These are phyloP conservation scores for Neonectria neomacrospora DNA, from an alignment of 2,329 filamentous ascomycete species.

Conservation along the genomic window DNA sequence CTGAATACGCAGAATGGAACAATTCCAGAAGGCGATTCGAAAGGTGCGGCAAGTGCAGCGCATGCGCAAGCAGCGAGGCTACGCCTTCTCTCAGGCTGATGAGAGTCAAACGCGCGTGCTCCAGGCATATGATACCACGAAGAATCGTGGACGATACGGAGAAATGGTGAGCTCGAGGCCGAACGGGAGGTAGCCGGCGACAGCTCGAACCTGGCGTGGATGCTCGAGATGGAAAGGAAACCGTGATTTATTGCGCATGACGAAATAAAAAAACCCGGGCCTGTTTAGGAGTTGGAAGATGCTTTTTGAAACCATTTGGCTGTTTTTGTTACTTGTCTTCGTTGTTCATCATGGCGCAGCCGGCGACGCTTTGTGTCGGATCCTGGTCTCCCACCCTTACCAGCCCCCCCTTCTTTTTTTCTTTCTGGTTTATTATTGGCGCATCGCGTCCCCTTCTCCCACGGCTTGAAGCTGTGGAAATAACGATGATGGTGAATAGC, in stretches of 20 bases:
- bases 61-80: slow-evolving; percentile 98
- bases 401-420: slow-evolving; percentile 30
- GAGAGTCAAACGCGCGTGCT: slow-evolving; percentile 94
- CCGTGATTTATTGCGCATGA: slow-evolving; percentile 37
- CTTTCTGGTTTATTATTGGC: slow-evolving; percentile 30
- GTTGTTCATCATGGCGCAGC: slow-evolving; percentile 17
- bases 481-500: slow-evolving; percentile 29
- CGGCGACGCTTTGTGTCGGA: slow-evolving; percentile 12
- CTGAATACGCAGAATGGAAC: slow-evolving; percentile 80
- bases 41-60: slow-evolving; percentile 98
- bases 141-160: slow-evolving; percentile 89
- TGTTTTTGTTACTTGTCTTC: slow-evolving; percentile 13
- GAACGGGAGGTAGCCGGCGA: slow-evolving; percentile 35
- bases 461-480: slow-evolving; percentile 26
- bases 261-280: slow-evolving; percentile 39
- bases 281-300: slow-evolving; percentile 42
- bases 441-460: slow-evolving; percentile 26
- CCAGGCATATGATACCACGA: slow-evolving; percentile 97
- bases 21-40: slow-evolving; percentile 99
- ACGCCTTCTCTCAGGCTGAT: slow-evolving; percentile 97
- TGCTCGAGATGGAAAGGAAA: slow-evolving; percentile 27
- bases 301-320: slow-evolving; percentile 31
- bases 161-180: slow-evolving; percentile 79
- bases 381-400: slow-evolving; percentile 25
- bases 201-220: slow-evolving; percentile 26